Base-by-base conservation (phyloP, 208 protist species). In the Leishmania braziliensis region DNA sequence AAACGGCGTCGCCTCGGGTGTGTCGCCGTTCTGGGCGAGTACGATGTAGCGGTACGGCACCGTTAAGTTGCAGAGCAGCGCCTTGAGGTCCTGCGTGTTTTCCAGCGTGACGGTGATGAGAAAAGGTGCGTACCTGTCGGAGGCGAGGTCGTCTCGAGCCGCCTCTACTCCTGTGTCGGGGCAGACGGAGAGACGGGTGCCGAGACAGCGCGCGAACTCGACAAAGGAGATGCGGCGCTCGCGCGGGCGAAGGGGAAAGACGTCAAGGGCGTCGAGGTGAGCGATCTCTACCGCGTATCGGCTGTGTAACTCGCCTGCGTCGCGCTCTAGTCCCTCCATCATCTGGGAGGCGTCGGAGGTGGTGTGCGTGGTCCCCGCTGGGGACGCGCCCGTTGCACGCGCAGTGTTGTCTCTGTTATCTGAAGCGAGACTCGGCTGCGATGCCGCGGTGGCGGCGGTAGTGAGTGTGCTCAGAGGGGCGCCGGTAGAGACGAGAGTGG, bases 1-100 rank as follows among this genome's bases (percentile, higher is more conserved):
- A 66, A 90, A 84, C 0, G 79, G 72, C 23, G 70, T 82, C 76
- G 84, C 80, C 36, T 83, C 81, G 8, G 77, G 81, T 3, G 66
- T 78, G 60, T 84, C 77, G 50, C 81, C 86, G 43, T 82, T 87
- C 73, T 84, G 77, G 0, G 75, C 81, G 29, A 87, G 85, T 54
- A 87, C 76, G 18, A 90, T 48, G 50, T 81, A 84, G 60, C 82
- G 82, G 50, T 85, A 80, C 0, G 75, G 77, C 39, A 90, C 74
- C 14, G 60, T 80, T 36, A 87, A 51, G 70, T 82, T 84, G 78
- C 86, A 90, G 56, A 88, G 71, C 46, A 85, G 78, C 77, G 77
- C 78, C 78, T 90, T 88, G 14, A 85, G 65, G 54, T 90, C 86
- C 54, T 86, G 80, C 9, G 81, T 73, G 36, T 86, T 84, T 12